Percentiles rank a stretch among this genome's conserved stretches.
Evolutionary conservation across 495 filamentous ascomycete genomes (phyloP).

Genomic region (Hypomontagnella submonticulosa): DNA sequence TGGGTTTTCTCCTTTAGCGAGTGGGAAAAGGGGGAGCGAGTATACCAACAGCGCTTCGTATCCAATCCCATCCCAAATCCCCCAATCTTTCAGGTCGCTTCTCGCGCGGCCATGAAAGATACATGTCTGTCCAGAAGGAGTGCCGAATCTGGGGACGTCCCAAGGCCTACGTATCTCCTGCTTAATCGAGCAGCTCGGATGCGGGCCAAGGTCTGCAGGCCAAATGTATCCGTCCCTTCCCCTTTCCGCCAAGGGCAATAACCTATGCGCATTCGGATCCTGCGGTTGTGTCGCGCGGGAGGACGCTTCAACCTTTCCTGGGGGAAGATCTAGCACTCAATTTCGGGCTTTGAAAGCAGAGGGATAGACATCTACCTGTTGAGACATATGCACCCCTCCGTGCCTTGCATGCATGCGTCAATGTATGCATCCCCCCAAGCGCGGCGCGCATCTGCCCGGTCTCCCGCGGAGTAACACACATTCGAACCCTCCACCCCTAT

Average conservation of each 20-base stretch:
- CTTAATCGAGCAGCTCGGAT: conserved; percentile 26
- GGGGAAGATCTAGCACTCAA: not conserved
- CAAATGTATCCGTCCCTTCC: conserved; percentile 4
- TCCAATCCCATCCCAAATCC: not conserved
- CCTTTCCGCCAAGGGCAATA: conserved; percentile 14
- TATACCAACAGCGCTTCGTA: not conserved
- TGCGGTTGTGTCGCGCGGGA: not conserved
- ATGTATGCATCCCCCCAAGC: conserved; percentile 1
- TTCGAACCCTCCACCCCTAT: not conserved
- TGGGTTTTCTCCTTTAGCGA: not conserved
- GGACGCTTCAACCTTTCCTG: not conserved
- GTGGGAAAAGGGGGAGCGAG: conserved; percentile 1
- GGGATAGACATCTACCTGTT: not conserved
- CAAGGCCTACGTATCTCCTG: conserved; percentile 21
- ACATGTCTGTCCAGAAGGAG: conserved; percentile 1
- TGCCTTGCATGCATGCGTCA: conserved; percentile 29
- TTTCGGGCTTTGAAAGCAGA: conserved; percentile 9
- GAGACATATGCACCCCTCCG: conserved; percentile 5
- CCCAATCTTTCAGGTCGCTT: not conserved
- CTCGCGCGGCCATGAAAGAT: conserved; percentile 1
- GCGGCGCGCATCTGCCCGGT: conserved; percentile 10
- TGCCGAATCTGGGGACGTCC: not conserved
- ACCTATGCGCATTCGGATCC: conserved; percentile 8
- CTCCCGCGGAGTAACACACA: conserved; percentile 3
- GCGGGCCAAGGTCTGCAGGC: not conserved